Evolutionary conservation across 352 stramenopile genomes (phyloP), one percentile per base, ranked within the genome.

Genomic region (Thalassiosira mediterranea): DNA sequence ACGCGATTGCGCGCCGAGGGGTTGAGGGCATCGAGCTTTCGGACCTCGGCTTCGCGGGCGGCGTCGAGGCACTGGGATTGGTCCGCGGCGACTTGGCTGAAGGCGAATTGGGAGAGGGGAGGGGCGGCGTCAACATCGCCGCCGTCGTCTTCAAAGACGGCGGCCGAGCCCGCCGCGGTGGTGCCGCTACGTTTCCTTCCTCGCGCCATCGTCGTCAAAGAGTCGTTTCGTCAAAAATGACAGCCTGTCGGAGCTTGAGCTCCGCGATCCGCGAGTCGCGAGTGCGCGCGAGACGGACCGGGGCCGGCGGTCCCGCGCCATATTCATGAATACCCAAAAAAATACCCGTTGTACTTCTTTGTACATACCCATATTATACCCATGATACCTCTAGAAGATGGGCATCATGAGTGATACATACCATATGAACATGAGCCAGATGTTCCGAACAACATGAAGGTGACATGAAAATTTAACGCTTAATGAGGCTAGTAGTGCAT

Each of bases 71-170:
- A 47, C 72, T 91, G 84, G n/a, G 81, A 90, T n/a, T 52, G 28
- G 58, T 91, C 83, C 2, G 84, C 69, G 25, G 47, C 49, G 34
- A 81, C 56, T 66, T 90, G 86, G 5, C 59, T 79, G 34, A 88
- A 86, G 4, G 40, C 57, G 53, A 81, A 81, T 47, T 58, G 38
- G 8, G 58, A 31, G 15, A 46, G 51, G 21, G 17, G 1, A 25
- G 4, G 32, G 7, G 42, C 49, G 3, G 19, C 23, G 47, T 52
- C 37, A 28, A 49, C 26, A 3, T 56, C 25, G 2, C 65, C 32
- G 44, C 44, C 17, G 15, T 68, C 44, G 32, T 63, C 51, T 44
- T 71, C 48, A 19, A 32, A 25, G 47, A 61, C 21, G 48, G 60
- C 29, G 48, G 51, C 48, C 25, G 13, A 19, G 3, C 28, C 61